phyloP scores from a whole-genome alignment of 441 rosid genomes.

The Jatropha podagrica region DNA sequence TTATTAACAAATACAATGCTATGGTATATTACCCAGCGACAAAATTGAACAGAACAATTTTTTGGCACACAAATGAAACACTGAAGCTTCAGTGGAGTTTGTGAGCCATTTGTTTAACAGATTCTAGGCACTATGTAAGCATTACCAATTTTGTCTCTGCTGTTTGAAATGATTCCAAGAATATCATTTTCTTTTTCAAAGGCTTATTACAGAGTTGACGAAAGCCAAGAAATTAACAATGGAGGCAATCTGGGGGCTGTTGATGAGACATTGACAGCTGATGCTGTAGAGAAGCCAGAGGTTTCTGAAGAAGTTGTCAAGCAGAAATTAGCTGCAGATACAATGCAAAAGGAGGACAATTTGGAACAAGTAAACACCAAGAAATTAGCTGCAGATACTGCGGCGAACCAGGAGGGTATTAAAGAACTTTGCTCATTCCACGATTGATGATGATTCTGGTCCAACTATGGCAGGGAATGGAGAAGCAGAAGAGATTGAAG shows the following conservation, averaged over 20 bases:
- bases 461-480: conserved; percentile 6
- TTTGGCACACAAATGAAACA: not conserved
- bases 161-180: conserved; percentile 1
- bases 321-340: conserved; percentile 23
- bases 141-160: not conserved
- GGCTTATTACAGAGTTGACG: conserved; percentile 64
- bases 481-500: conserved; percentile 24
- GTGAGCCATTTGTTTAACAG: not conserved
- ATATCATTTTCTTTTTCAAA: conserved; percentile 21
- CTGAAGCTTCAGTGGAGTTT: not conserved
- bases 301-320: not conserved
- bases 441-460: conserved; percentile 2
- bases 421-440: conserved; percentile 23
- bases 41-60: not conserved
- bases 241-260: conserved; percentile 1
- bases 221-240: conserved; percentile 32
- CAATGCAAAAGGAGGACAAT: conserved; percentile 7
- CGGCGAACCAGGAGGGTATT: conserved; percentile 17
- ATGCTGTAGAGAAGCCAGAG: conserved; percentile 8
- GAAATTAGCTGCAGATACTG: conserved; percentile 20
- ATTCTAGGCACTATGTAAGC: not conserved
- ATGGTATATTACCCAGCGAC: not conserved
- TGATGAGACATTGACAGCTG: conserved; percentile 11
- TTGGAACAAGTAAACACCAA: conserved; percentile 7
- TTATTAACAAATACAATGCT: too few relatives aligned